A percentile compares a stretch with the other conserved stretches of the same genome.
These are phyloP conservation scores for Gracilaria domingensis DNA, from an alignment of 23 red algal genomes.

Conservation along the genomic window DNA sequence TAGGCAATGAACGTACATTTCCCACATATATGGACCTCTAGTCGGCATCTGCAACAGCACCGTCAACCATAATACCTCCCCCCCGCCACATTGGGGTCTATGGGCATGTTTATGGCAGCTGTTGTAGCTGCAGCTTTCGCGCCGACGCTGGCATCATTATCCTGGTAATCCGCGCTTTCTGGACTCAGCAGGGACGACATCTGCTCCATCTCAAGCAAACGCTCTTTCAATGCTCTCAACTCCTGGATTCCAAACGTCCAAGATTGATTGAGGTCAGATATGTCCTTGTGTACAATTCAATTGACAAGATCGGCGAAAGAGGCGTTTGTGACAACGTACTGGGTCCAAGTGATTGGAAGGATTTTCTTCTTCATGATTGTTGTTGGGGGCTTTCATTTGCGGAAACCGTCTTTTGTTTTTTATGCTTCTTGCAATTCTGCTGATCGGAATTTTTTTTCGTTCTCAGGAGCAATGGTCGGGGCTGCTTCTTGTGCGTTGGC, in stretches of 20 bases:
- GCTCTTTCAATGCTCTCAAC: slow-evolving; percentile 84
- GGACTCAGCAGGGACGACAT: slow-evolving; percentile 62
- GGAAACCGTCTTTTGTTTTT: slow-evolving; percentile 12
- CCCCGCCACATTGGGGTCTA: not conserved
- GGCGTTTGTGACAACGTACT: not conserved
- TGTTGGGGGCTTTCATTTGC: not conserved
- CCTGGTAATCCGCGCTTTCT: slow-evolving; percentile 40
- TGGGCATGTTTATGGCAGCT: not conserved
- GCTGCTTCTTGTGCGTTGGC: not conserved
- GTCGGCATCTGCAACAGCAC: slow-evolving; percentile 71
- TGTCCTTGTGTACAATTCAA: not conserved
- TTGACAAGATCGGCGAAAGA: not conserved
- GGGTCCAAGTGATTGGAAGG: slow-evolving; percentile 23
- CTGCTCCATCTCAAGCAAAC: slow-evolving; percentile 80
- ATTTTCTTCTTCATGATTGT: slow-evolving; percentile 7
- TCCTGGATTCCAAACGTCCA: slow-evolving; percentile 35
- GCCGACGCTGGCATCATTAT: slow-evolving; percentile 13
- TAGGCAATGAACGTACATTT: slow-evolving; percentile 65
- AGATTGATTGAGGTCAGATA: not conserved
- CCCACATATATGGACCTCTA: slow-evolving; percentile 88
- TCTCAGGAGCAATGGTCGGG: not conserved
- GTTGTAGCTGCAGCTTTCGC: not conserved
- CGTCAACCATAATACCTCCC: slow-evolving; percentile 11
- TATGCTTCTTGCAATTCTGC: slow-evolving; percentile 1
- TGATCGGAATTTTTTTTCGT: not conserved